Conservation (phyloP, 2,329 filamentous ascomycete genomes). For the Aspergillus felis region DNA sequence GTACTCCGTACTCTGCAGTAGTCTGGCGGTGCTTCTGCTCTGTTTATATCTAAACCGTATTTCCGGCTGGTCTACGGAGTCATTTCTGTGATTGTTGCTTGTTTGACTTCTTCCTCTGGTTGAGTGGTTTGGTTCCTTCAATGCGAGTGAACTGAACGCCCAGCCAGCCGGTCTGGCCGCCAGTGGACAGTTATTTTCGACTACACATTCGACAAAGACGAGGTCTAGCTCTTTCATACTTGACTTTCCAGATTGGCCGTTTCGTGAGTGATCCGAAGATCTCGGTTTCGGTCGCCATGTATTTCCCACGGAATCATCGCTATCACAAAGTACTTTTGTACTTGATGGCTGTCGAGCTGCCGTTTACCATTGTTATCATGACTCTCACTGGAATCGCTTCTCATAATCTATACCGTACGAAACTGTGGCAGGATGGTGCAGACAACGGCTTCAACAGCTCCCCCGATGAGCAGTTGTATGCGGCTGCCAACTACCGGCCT, state of each 20-base stretch:
- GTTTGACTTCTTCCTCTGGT: slow-evolving; percentile 12
- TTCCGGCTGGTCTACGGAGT: slow-evolving; percentile 21
- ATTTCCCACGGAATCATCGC: slow-evolving; percentile 54
- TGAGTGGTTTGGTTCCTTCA: slow-evolving; percentile 5
- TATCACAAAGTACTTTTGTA: slow-evolving; percentile 49
- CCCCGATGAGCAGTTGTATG: slow-evolving; percentile 54
- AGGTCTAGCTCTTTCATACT: not conserved
- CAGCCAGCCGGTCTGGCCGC: slow-evolving; percentile 38
- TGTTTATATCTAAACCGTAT: slow-evolving; percentile 28
- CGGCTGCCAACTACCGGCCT: slow-evolving; percentile 55
- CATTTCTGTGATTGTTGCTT: slow-evolving; percentile 12
- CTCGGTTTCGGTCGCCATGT: slow-evolving; percentile 28
- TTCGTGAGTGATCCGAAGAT: not conserved
- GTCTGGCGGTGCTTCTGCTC: not conserved
- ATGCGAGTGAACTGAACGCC: slow-evolving; percentile 28
- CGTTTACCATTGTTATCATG: slow-evolving; percentile 54
- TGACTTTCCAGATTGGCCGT: not conserved
- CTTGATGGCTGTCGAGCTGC: slow-evolving; percentile 54
- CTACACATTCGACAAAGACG: not conserved
- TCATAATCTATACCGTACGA: slow-evolving; percentile 58
- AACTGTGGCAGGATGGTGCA: slow-evolving; percentile 59
- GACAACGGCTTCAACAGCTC: slow-evolving; percentile 61
- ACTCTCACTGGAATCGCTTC: slow-evolving; percentile 60
- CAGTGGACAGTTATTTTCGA: not conserved
- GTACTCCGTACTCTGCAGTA: not conserved